A percentile compares a stretch with the other conserved stretches of the same genome.
These are phyloP conservation scores for Alternaria arbusti DNA, from an alignment of 2,329 filamentous ascomycete species.

Conservation along the genomic window DNA sequence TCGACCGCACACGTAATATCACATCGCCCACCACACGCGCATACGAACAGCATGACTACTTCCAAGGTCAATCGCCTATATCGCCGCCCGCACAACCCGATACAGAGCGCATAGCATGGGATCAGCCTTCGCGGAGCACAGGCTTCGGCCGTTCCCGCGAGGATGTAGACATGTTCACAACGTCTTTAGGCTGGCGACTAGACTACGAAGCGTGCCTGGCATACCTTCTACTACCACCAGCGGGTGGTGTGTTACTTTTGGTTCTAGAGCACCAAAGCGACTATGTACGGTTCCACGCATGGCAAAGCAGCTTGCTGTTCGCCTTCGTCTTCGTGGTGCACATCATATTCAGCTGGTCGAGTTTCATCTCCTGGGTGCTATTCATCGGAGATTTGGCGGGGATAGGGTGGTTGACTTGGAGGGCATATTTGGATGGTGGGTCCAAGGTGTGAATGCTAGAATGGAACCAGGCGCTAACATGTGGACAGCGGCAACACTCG, in stretches of 20 bases:
- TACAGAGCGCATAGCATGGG: conserved; percentile 41
- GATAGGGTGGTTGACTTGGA: conserved; percentile 77
- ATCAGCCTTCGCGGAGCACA: conserved; percentile 6
- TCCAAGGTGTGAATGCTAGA: not conserved
- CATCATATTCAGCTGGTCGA: conserved; percentile 84
- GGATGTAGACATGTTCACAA: conserved; percentile 82
- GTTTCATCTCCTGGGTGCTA: conserved; percentile 81
- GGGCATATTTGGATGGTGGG: conserved; percentile 84
- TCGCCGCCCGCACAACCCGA: conserved; percentile 16
- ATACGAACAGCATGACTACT: conserved; percentile 52
- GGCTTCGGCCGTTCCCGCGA: conserved; percentile 56
- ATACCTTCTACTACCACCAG: conserved; percentile 83
- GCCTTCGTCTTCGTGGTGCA: conserved; percentile 74
- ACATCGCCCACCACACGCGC: conserved; percentile 41
- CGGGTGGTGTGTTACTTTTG: conserved; percentile 83
- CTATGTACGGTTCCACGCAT: conserved; percentile 96
- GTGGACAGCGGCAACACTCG: conserved; percentile 63
- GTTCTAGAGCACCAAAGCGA: conserved; percentile 93
- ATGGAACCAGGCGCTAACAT: conserved; percentile 10
- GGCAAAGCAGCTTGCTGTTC: conserved; percentile 89
- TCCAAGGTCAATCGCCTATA: conserved; percentile 18
- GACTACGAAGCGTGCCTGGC: conserved; percentile 91
- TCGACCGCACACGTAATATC: conserved; percentile 41
- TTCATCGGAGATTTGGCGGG: conserved; percentile 76
- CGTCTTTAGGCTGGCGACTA: conserved; percentile 82